phyloP scores from a whole-genome alignment of 345 rosid genomes.

The Tarenaya hassleriana region DNA sequence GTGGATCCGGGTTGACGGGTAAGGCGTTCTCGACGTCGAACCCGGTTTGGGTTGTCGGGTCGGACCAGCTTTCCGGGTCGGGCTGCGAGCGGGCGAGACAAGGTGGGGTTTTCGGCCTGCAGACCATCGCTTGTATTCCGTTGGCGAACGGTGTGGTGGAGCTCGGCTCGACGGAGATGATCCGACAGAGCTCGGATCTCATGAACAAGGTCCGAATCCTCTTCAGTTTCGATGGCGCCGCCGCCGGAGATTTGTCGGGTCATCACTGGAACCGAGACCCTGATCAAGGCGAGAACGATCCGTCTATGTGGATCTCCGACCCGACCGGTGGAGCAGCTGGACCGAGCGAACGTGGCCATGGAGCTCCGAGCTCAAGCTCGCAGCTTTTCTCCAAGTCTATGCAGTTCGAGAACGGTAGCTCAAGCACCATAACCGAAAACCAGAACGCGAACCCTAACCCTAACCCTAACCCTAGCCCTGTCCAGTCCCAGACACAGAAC shows the following conservation, averaged over 20 bases:
- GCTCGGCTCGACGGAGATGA: constrained; percentile 69
- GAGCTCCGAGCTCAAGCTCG: constrained; percentile 14
- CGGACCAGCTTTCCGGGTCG: constrained; percentile 43
- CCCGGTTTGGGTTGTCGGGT: constrained; percentile 67
- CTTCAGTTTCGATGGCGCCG: constrained; percentile 39
- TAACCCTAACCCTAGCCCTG: constrained; percentile 3
- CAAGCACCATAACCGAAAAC: constrained; percentile 19
- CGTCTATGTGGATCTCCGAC: constrained; percentile 60
- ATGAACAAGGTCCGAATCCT: constrained; percentile 52
- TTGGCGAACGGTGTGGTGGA: constrained; percentile 75
- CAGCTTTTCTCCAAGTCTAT: constrained; percentile 25
- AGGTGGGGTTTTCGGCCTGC: constrained; percentile 63
- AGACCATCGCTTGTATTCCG: constrained; percentile 72
- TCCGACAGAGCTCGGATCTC: constrained; percentile 61
- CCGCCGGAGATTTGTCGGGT: constrained; percentile 35
- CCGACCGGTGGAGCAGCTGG: constrained; percentile 31
- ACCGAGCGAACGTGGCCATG: neutral
- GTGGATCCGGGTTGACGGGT: constrained; percentile 62
- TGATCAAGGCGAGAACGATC: constrained; percentile 67
- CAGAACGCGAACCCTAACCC: constrained; percentile 14
- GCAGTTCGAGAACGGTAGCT: constrained; percentile 18
- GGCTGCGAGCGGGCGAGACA: constrained; percentile 63
- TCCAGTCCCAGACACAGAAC: neutral
- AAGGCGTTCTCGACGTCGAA: constrained; percentile 47
- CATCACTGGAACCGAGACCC: constrained; percentile 33